These are phyloP conservation scores for Tremella mesenterica DNA, from an alignment of 768 basidiomycete genomes.

Conservation along the genomic window DNA sequence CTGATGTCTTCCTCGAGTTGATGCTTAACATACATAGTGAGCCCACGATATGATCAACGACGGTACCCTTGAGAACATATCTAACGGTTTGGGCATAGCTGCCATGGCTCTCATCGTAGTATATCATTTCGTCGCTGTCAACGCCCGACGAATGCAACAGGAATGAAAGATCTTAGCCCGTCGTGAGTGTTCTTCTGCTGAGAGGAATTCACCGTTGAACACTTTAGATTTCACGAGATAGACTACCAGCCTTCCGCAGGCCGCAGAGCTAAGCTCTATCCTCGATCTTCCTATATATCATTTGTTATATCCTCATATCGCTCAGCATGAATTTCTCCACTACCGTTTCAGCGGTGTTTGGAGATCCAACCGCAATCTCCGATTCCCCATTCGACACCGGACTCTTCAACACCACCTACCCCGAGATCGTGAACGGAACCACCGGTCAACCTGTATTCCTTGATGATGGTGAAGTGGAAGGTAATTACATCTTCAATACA, in stretches of 20 bases:
- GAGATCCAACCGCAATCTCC: constrained; percentile 8
- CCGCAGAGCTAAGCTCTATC: too few species aligned
- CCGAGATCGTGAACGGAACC: constrained; percentile 4
- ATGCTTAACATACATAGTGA: too few species aligned
- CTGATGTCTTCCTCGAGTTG: too few species aligned
- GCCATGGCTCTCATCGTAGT: constrained; percentile 81
- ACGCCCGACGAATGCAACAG: constrained; percentile 50
- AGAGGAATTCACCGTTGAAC: too few species aligned
- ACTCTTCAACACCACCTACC: constrained; percentile 5
- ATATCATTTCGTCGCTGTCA: constrained; percentile 85
- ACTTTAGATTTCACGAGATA: too few species aligned
- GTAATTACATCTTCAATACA: constrained; percentile 27
- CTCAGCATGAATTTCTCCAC: neutral
- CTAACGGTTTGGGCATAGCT: constrained; percentile 72
- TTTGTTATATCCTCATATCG: too few species aligned
- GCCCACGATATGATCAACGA: constrained; percentile 66
- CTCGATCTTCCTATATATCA: too few species aligned
- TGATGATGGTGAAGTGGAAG: constrained; percentile 18
- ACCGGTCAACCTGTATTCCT: neutral
- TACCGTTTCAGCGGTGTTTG: neutral
- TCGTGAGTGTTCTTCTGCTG: too few species aligned
- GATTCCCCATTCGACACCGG: constrained; percentile 8
- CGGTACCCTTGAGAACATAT: constrained; percentile 67
- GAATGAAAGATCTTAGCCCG: too few species aligned
- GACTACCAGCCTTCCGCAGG: too few species aligned